Conservation (phyloP, 2,329 filamentous ascomycete species). For the Claviceps fusiformis region DNA sequence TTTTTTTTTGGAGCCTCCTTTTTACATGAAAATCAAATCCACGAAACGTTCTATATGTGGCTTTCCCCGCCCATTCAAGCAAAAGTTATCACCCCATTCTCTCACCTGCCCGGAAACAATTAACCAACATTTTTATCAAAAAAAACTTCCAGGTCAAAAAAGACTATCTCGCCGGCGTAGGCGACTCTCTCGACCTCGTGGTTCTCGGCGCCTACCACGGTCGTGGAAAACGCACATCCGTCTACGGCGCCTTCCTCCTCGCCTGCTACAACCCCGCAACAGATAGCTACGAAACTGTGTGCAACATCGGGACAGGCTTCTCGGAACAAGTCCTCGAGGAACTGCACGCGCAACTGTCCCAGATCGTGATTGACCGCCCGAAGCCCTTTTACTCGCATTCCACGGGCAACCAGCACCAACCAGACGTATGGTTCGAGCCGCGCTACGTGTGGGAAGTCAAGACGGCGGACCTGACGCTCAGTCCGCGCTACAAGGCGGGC, state of each 20-base stretch:
- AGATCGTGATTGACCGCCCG: conserved; percentile 70
- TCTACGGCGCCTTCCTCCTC: conserved; percentile 90
- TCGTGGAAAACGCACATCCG: conserved; percentile 86
- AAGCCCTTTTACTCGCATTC: conserved; percentile 94
- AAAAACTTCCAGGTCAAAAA: conserved; percentile 94
- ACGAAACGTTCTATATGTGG: too few relatives aligned
- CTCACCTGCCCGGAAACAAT: too few relatives aligned
- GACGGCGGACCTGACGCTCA: conserved; percentile 87
- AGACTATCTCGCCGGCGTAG: conserved; percentile 86
- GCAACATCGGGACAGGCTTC: conserved; percentile 97
- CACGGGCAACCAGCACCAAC: conserved; percentile 74
- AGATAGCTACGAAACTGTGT: conserved; percentile 86
- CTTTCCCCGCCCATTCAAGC: background rate
- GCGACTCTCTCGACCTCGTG: conserved; percentile 91
- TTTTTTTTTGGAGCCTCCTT: background rate
- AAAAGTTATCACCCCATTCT: too few relatives aligned
- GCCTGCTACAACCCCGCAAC: conserved; percentile 76
- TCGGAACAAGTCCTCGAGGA: conserved; percentile 88
- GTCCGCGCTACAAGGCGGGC: conserved; percentile 86
- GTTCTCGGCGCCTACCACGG: conserved; percentile 91
- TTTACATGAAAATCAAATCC: too few relatives aligned
- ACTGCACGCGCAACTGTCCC: conserved; percentile 60
- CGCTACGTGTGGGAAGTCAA: conserved; percentile 94
- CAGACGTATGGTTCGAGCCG: conserved; percentile 97
- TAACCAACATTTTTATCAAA: too few relatives aligned